These are phyloP conservation scores for Westerdykella sp. DNA, from an alignment of 2,329 filamentous ascomycete genomes.

Conservation along the genomic window DNA sequence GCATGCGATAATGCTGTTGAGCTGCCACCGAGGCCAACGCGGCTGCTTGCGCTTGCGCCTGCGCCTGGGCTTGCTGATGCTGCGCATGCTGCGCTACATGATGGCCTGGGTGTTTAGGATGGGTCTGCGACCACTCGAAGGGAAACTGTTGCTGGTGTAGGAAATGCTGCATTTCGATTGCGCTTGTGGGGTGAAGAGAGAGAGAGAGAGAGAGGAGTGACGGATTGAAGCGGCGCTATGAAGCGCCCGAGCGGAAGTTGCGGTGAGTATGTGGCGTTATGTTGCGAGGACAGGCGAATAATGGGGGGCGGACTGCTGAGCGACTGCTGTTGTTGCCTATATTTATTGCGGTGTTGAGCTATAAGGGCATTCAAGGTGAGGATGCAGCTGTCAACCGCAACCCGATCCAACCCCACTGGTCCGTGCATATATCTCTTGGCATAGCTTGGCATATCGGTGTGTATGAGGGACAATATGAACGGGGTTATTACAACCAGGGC, in stretches of 20 bases:
- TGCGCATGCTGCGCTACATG: conserved; percentile 39
- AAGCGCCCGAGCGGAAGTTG: conserved; percentile 4
- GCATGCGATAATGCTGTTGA: conserved; percentile 63
- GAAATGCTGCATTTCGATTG: conserved; percentile 52
- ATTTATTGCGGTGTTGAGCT: conserved; percentile 5
- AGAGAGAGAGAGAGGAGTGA: conserved; percentile 3
- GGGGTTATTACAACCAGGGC: too few species aligned
- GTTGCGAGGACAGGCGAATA: not conserved
- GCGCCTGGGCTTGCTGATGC: conserved; percentile 44
- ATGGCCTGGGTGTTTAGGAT: conserved; percentile 37
- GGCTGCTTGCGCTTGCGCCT: conserved; percentile 48
- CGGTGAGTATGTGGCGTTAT: conserved; percentile 3
- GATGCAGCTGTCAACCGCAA: conserved; percentile 10
- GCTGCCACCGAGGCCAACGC: conserved; percentile 49
- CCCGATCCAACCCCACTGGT: too few species aligned
- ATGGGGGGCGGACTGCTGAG: too few species aligned
- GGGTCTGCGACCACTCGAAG: conserved; percentile 44
- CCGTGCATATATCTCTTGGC: too few species aligned
- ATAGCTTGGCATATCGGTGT: too few species aligned
- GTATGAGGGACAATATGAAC: too few species aligned
- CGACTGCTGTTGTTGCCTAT: too few species aligned
- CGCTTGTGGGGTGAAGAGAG: conserved; percentile 24
- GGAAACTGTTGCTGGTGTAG: conserved; percentile 57
- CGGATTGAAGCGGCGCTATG: not conserved
- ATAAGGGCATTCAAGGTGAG: conserved; percentile 11